Evolutionary conservation across 1,284 basidiomycete species (phyloP).

Genomic region (Gymnopus androsaceus): DNA sequence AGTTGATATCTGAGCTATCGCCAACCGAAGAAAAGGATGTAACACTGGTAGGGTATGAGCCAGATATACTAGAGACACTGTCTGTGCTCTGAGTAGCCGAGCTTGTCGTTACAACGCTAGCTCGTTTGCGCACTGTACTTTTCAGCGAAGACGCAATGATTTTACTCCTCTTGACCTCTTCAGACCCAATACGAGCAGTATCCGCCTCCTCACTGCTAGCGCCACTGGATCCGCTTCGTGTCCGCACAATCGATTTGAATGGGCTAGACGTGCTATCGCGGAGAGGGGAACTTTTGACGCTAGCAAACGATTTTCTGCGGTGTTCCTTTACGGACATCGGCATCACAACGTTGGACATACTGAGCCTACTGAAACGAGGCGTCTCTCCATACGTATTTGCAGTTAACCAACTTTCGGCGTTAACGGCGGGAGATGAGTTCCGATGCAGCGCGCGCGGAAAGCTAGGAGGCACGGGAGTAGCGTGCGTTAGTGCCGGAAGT

Average conservation of each 20-base stretch:
- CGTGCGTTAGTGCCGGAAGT: background rate
- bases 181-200: background rate
- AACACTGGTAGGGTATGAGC: background rate
- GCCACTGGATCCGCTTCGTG: background rate
- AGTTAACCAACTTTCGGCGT: constrained; percentile 9
- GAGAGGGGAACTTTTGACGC: background rate
- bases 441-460: constrained; percentile 6
- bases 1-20: background rate
- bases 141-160: background rate
- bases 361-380: constrained; percentile 16
- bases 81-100: background rate
- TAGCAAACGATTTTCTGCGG: background rate
- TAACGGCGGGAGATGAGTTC: constrained; percentile 1
- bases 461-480: background rate
- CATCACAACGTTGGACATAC: constrained; percentile 15
- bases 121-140: background rate
- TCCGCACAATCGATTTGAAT: too few species aligned
- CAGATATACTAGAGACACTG: background rate
- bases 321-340: constrained; percentile 13
- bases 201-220: background rate
- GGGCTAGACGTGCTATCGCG: background rate
- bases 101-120: background rate
- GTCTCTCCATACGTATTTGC: constrained; percentile 13
- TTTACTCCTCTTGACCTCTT: background rate
- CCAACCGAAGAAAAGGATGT: background rate